A percentile compares a stretch with the other conserved stretches of the same genome.
These are phyloP conservation scores for Venturiaceae sp. DNA, from an alignment of 2,329 filamentous ascomycete species.

Conservation along the genomic window DNA sequence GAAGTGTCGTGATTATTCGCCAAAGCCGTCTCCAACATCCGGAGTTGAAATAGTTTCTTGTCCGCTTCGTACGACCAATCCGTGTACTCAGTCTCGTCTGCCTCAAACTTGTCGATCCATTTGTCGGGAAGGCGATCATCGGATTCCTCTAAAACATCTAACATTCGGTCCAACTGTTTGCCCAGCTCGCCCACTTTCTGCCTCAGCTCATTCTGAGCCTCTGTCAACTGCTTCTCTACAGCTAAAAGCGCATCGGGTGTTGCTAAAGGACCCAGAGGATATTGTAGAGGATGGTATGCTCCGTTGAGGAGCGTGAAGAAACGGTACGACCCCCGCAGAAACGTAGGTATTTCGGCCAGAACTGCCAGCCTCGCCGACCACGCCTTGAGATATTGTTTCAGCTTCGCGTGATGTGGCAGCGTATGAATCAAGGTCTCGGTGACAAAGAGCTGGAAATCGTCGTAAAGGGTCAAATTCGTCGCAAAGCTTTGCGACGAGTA, in stretches of 20 bases:
- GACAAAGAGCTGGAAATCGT: slow-evolving; percentile 82
- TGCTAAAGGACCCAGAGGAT: background rate
- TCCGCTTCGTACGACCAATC: slow-evolving; percentile 76
- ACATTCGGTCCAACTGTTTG: slow-evolving; percentile 67
- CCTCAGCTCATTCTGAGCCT: slow-evolving; percentile 53
- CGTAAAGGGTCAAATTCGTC: slow-evolving; percentile 57
- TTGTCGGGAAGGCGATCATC: slow-evolving; percentile 73
- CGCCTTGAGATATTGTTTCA: slow-evolving; percentile 61
- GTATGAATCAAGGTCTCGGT: slow-evolving; percentile 88
- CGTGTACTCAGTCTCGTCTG: slow-evolving; percentile 65
- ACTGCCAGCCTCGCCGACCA: slow-evolving; percentile 74
- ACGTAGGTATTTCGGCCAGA: slow-evolving; percentile 60
- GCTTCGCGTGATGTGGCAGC: slow-evolving; percentile 66
- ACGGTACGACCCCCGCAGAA: slow-evolving; percentile 54
- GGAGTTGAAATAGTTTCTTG: slow-evolving; percentile 41
- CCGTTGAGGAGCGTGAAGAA: slow-evolving; percentile 55
- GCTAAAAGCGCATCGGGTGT: slow-evolving; percentile 29
- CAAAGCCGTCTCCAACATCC: slow-evolving; percentile 1
- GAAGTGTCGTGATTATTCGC: background rate
- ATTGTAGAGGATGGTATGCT: slow-evolving; percentile 42
- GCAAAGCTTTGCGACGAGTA: slow-evolving; percentile 16
- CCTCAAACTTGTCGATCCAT: slow-evolving; percentile 84
- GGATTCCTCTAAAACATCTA: slow-evolving; percentile 76
- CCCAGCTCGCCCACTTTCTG: slow-evolving; percentile 55
- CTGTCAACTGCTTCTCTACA: slow-evolving; percentile 19